phyloP scores from a whole-genome alignment of 1,284 basidiomycete species.

The Inonotus hispidus region DNA sequence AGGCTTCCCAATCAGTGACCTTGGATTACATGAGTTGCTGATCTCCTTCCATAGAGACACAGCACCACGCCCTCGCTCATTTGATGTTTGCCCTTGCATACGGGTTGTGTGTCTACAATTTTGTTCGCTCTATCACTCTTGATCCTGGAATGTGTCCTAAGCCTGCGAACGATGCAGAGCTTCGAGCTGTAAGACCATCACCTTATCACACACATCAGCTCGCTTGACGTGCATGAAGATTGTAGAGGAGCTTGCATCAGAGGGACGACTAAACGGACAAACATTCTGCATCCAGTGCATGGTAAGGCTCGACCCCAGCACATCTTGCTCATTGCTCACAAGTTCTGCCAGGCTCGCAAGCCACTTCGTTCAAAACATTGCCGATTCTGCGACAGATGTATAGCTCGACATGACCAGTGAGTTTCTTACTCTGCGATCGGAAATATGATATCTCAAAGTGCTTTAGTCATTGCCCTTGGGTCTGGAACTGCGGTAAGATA shows the following conservation, averaged over 20 bases:
- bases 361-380: conserved; percentile 96
- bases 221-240: conserved; percentile 41
- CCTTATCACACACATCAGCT: conserved; percentile 2
- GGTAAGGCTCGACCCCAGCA: conserved; percentile 37
- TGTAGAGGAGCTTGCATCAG: conserved; percentile 85
- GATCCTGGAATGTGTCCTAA: conserved; percentile 90
- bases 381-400: conserved; percentile 85
- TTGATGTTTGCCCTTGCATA: conserved; percentile 69
- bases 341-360: conserved; percentile 63
- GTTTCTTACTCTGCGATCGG: conserved; percentile 27
- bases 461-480: conserved; percentile 92
- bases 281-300: conserved; percentile 96
- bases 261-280: conserved; percentile 87
- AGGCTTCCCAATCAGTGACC: conserved; percentile 24
- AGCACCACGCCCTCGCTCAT: conserved; percentile 72
- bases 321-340: neutral
- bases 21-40: neutral
- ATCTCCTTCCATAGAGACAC: conserved; percentile 46
- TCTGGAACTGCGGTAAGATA: conserved; percentile 92
- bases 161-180: conserved; percentile 72
- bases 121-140: conserved; percentile 83
- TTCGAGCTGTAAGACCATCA: conserved; percentile 59
- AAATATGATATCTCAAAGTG: neutral
- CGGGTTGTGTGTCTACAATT: conserved; percentile 79
- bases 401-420: conserved; percentile 88